Evolutionary conservation across 139 green algal species (phyloP).

Genomic region (Closterium sp.): DNA sequence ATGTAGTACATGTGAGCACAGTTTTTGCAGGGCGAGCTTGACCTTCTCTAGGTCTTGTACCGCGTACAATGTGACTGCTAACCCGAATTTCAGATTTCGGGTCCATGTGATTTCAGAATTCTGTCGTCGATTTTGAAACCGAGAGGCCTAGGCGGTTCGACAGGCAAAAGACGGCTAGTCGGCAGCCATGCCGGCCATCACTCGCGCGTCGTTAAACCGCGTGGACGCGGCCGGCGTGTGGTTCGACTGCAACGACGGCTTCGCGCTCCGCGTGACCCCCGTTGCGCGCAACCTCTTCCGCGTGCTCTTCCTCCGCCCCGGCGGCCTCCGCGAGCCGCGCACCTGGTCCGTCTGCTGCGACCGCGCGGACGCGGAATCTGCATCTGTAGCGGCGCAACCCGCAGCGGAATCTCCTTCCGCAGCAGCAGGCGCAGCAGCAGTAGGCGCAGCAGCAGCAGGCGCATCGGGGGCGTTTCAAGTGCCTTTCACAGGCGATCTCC

Average conservation of each 20-base stretch:
- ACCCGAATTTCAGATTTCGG: no score
- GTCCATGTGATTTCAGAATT: no score
- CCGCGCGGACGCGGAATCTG: background rate
- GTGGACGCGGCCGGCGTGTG: background rate
- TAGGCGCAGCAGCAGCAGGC: background rate
- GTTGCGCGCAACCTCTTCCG: background rate
- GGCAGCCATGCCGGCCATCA: background rate
- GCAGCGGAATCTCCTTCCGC: background rate
- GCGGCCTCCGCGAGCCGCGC: constrained; percentile 2
- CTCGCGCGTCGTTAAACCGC: background rate
- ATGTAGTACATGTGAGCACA: no score
- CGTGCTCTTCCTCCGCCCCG: constrained; percentile 16
- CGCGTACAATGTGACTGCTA: no score
- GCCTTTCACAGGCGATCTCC: constrained; percentile 6
- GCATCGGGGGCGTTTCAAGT: background rate
- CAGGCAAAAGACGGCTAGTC: background rate
- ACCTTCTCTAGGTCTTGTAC: no score
- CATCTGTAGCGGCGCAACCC: background rate
- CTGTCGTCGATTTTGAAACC: no score
- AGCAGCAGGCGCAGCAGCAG: background rate
- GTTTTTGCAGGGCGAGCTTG: no score
- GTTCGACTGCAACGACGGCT: constrained; percentile 14
- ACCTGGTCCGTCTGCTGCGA: constrained; percentile 19
- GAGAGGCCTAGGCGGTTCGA: background rate
- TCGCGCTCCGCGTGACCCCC: constrained; percentile 15